Percentiles rank a stretch among this genome's conserved stretches.
phyloP scores from a whole-genome alignment of 768 basidiomycete genomes.

The Pleurotus tuber-regium region DNA sequence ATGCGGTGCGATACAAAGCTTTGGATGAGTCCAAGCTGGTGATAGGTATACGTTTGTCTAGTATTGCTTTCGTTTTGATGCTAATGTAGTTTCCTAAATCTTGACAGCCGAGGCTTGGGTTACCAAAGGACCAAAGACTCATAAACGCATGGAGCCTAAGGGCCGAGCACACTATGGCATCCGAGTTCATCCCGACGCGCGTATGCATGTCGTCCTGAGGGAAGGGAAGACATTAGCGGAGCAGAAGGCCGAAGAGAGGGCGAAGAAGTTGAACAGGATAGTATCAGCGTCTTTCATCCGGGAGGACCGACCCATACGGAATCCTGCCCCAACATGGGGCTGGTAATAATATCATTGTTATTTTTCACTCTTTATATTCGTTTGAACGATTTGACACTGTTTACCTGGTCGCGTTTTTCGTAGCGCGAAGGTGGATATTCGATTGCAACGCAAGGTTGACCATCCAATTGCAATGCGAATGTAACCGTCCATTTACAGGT shows the following conservation, averaged over 20 bases:
- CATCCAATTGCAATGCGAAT: too few relatives aligned
- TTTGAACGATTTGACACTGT: too few relatives aligned
- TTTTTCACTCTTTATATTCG: too few relatives aligned
- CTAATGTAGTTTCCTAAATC: constrained; percentile 1
- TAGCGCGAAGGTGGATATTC: too few relatives aligned
- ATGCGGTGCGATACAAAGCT: constrained; percentile 76
- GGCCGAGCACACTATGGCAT: constrained; percentile 83
- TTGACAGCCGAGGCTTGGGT: constrained; percentile 89
- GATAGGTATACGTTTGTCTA: constrained; percentile 59
- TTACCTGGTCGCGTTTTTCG: too few relatives aligned
- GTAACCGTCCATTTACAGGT: too few relatives aligned
- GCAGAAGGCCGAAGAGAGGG: constrained; percentile 56
- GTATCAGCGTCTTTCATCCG: constrained; percentile 77
- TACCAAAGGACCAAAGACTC: constrained; percentile 67
- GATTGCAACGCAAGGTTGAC: too few relatives aligned
- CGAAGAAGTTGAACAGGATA: constrained; percentile 69
- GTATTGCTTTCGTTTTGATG: not conserved
- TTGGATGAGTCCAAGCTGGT: constrained; percentile 70
- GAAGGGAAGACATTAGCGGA: constrained; percentile 81
- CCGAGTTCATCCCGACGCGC: constrained; percentile 71
- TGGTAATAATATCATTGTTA: constrained; percentile 71
- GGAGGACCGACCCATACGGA: constrained; percentile 78
- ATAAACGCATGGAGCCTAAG: constrained; percentile 73
- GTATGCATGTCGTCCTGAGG: constrained; percentile 71
- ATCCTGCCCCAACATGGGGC: constrained; percentile 69